These are phyloP conservation scores for Leccinum uliginosum DNA, from an alignment of 768 basidiomycete species.

Conservation along the genomic window DNA sequence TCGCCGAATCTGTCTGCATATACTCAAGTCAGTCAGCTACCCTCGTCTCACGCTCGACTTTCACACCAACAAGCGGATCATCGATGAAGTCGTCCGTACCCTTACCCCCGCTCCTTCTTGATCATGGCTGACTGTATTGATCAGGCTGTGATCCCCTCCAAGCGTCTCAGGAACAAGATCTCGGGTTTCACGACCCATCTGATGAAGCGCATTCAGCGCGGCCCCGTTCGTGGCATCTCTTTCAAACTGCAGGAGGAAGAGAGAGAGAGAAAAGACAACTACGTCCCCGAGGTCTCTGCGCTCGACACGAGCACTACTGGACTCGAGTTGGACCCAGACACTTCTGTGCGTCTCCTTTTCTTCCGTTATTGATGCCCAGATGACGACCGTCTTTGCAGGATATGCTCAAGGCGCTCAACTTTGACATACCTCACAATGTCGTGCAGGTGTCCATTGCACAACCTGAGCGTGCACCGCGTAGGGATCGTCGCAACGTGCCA, in stretches of 20 bases:
- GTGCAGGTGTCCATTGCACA: slow-evolving; percentile 57
- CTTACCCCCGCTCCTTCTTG: slow-evolving; percentile 2
- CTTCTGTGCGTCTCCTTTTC: slow-evolving; percentile 65
- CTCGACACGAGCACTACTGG: slow-evolving; percentile 73
- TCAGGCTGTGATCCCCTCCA: slow-evolving; percentile 94
- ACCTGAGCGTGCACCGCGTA: slow-evolving; percentile 67
- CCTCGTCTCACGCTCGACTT: slow-evolving; percentile 99
- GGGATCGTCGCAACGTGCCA: slow-evolving; percentile 77
- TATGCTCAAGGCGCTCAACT: slow-evolving; percentile 88
- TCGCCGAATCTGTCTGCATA: neutral
- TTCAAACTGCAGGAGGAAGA: slow-evolving; percentile 99
- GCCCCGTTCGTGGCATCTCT: slow-evolving; percentile 98
- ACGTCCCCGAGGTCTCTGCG: slow-evolving; percentile 96
- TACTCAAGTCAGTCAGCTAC: slow-evolving; percentile 54
- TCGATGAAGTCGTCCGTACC: slow-evolving; percentile 86
- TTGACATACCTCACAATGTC: slow-evolving; percentile 82
- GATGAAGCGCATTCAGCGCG: slow-evolving; percentile 99
- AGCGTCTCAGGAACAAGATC: slow-evolving; percentile 99
- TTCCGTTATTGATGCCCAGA: neutral
- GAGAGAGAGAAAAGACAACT: slow-evolving; percentile 98
- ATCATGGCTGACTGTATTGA: neutral
- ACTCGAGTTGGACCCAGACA: slow-evolving; percentile 87
- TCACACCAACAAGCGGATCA: slow-evolving; percentile 99
- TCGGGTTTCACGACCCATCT: slow-evolving; percentile 99
- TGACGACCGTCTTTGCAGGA: slow-evolving; percentile 44